phyloP scores from a whole-genome alignment of 1,284 basidiomycete genomes.

The Moesziomyces sp. region DNA sequence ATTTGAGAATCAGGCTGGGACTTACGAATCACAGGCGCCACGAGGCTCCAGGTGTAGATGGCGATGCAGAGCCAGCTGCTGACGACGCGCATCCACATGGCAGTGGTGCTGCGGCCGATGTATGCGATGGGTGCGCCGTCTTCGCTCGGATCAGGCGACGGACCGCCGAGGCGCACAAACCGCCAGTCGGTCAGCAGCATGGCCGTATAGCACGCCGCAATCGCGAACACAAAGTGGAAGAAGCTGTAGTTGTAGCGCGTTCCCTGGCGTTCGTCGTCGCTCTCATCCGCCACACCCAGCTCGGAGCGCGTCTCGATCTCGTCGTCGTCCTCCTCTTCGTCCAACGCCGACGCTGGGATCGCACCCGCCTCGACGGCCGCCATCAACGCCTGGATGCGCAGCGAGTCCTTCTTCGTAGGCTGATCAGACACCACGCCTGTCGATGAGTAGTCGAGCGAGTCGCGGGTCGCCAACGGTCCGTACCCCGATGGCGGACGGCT shows the following conservation, averaged over 20 bases:
- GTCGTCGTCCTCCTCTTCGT: constrained; percentile 80
- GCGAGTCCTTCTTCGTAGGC: constrained; percentile 84
- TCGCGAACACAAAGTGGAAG: constrained; percentile 98
- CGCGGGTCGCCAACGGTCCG: constrained; percentile 56
- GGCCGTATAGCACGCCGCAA: constrained; percentile 96
- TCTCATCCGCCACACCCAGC: constrained; percentile 75
- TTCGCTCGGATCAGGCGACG: constrained; percentile 67
- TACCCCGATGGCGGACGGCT: constrained; percentile 66
- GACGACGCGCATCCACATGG: constrained; percentile 99
- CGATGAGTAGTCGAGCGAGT: constrained; percentile 41
- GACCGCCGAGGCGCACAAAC: constrained; percentile 55
- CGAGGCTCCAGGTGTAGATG: constrained; percentile 64
- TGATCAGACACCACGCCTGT: constrained; percentile 80
- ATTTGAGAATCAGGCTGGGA: constrained; percentile 27
- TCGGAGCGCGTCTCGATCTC: constrained; percentile 74
- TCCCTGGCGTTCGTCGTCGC: constrained; percentile 93
- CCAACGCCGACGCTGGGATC: constrained; percentile 89
- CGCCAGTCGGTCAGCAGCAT: constrained; percentile 98
- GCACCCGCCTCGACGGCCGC: constrained; percentile 96
- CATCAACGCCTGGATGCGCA: constrained; percentile 91
- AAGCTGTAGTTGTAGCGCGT: constrained; percentile 98
- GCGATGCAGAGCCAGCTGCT: constrained; percentile 75
- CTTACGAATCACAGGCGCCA: constrained; percentile 91
- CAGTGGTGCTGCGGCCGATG: constrained; percentile 92
- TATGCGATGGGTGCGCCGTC: constrained; percentile 80